These are phyloP conservation scores for Seiridium unicorne DNA, from an alignment of 2,329 filamentous ascomycete genomes.

Conservation along the genomic window DNA sequence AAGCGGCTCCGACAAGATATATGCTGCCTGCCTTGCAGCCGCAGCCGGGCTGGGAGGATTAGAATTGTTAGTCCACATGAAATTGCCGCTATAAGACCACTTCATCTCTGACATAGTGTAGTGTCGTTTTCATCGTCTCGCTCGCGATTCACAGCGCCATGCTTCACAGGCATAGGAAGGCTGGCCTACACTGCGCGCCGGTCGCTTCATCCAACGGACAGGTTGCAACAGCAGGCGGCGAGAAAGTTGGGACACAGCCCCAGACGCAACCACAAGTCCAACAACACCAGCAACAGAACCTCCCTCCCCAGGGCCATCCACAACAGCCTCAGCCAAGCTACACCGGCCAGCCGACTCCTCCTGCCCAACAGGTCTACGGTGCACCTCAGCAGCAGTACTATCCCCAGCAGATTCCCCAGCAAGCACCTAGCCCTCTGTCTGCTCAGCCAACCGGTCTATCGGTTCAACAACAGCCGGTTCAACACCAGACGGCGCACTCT, in stretches of 20 bases:
- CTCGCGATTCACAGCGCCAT: conserved; percentile 39
- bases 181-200: conserved; percentile 38
- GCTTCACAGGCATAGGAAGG: conserved; percentile 41
- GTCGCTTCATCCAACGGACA: conserved; percentile 14
- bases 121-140: conserved; percentile 39
- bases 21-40: conserved; percentile 28
- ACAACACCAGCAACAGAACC: conserved; percentile 5
- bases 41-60: conserved; percentile 39
- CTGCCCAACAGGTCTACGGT: conserved; percentile 10
- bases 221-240: conserved; percentile 10
- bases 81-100: background rate
- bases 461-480: conserved; percentile 6
- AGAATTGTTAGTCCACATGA: conserved; percentile 36
- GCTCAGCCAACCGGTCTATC: conserved; percentile 16
- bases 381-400: conserved; percentile 12
- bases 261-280: conserved; percentile 25
- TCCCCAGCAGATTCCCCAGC: conserved; percentile 12
- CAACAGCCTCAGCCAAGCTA: conserved; percentile 4
- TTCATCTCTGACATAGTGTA: conserved; percentile 16
- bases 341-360: conserved; percentile 8
- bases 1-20: conserved; percentile 10
- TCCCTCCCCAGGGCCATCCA: background rate
- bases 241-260: conserved; percentile 22
- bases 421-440: conserved; percentile 14
- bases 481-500: conserved; percentile 12